phyloP scores from a whole-genome alignment of 345 rosid genomes.

The Eutrema heterophyllum region DNA sequence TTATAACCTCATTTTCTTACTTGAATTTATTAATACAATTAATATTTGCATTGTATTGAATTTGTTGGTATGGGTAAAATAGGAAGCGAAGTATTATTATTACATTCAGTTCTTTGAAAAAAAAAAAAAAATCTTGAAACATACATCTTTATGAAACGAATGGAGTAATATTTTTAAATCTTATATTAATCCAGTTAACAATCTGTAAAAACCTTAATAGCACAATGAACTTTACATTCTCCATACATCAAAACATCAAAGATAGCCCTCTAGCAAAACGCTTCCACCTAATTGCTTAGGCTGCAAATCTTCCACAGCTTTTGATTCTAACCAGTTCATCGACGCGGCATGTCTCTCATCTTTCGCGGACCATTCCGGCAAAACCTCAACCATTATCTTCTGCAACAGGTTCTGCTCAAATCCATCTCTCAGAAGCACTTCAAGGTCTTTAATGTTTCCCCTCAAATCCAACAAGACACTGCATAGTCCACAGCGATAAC shows the following conservation, averaged over 20 bases:
- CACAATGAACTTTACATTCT: not conserved
- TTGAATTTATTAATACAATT: not conserved
- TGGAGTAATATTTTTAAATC: not conserved
- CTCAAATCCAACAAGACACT: constrained; percentile 64
- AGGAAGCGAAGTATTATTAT: too few species aligned
- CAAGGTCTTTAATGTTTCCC: constrained; percentile 44
- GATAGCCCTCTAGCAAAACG: constrained; percentile 54
- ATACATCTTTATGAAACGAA: not conserved
- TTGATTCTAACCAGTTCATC: constrained; percentile 35
- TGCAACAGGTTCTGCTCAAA: constrained; percentile 46
- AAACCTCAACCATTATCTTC: constrained; percentile 53
- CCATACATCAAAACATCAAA: constrained; percentile 29
- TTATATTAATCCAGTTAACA: not conserved
- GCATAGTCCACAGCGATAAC: constrained; percentile 46
- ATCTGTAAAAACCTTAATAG: not conserved
- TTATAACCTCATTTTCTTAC: not conserved
- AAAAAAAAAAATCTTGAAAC: too few species aligned
- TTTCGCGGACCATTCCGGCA: constrained; percentile 52
- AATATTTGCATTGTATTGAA: not conserved
- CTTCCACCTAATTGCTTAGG: constrained; percentile 36
- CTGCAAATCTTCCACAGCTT: constrained; percentile 44
- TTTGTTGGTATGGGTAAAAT: not conserved
- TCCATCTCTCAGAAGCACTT: constrained; percentile 47
- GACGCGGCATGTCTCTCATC: constrained; percentile 1
- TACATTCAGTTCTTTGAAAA: not conserved